These are phyloP conservation scores for Silene noctiflora DNA, from an alignment of 179 eudicot species.

Conservation along the genomic window DNA sequence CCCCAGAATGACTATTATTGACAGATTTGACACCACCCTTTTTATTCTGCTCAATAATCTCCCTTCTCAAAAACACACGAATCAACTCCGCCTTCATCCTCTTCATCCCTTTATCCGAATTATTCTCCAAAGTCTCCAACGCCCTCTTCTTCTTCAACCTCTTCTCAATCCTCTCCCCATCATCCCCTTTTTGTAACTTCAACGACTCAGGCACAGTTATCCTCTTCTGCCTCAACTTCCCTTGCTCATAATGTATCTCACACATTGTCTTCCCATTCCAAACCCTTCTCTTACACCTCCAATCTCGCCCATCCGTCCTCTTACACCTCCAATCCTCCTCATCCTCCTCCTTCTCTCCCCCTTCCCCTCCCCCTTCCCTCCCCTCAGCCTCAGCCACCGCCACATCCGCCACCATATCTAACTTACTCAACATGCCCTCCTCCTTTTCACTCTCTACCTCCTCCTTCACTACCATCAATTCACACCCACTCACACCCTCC, in stretches of 20 bases:
- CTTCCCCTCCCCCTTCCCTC: conserved; percentile 22
- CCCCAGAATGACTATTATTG: conserved; percentile 32
- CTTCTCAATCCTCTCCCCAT: conserved; percentile 30
- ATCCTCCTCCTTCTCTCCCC: conserved; percentile 10
- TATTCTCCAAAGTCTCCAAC: conserved; percentile 35
- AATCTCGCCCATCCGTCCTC: conserved; percentile 46
- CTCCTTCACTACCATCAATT: conserved; percentile 18
- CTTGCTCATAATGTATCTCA: conserved; percentile 69
- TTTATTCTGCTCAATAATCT: conserved; percentile 58
- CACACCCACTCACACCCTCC: background rate
- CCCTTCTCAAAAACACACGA: conserved; percentile 62
- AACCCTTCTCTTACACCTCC: conserved; percentile 46
- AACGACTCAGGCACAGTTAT: conserved; percentile 66
- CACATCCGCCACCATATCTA: conserved; percentile 6
- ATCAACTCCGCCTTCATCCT: conserved; percentile 78
- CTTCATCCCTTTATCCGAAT: conserved; percentile 46
- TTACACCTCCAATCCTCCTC: conserved; percentile 38
- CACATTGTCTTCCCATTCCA: conserved; percentile 40
- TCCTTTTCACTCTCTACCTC: conserved; percentile 13
- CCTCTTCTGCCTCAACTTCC: conserved; percentile 61
- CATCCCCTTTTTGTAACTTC: conserved; percentile 50
- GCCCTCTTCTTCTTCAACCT: conserved; percentile 27
- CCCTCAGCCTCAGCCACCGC: conserved; percentile 23
- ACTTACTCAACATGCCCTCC: background rate
- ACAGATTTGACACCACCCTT: conserved; percentile 8